Base-by-base conservation (phyloP, 768 basidiomycete genomes). In the Favolaschia claudopus region DNA sequence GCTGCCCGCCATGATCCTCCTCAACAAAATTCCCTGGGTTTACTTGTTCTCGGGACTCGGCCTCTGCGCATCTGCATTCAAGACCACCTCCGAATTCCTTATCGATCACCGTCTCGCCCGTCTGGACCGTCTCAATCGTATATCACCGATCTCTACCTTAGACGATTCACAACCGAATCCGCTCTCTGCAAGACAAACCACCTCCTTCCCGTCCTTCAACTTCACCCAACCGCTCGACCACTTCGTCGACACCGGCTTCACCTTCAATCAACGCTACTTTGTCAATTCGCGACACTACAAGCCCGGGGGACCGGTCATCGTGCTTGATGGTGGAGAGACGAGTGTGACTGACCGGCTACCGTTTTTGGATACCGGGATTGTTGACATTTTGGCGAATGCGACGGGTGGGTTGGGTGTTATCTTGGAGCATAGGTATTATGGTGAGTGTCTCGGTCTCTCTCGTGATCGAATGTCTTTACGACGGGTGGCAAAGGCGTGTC, bases 291-390 rank as follows among this genome's bases (percentile, higher is more conserved):
- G 91, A 32, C 87, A 93, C 72, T 98, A 96, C 72, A 77, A 83
- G 60, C 81, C 81, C 2, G 86, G 88, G 43, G 91, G 88, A 3
- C 96, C 96, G 1, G 93, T 98, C 29, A 89, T 93, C 66, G 85
- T 97, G 2, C 76, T 98, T 19, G 96, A 97, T 72, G 93, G 93
- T 2, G 96, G 96, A 20, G 96, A 98, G 76, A 96, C 93, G 4
- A 89, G 84, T 61, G 96, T 93, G 29, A 87, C 85, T 80, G 75
- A 79, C 51, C 76, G 84, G 45, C 62, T 85, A 36, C 78, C 79
- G 7, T 91, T 85, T 76, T 74, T 91, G 24, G 89, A 92, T 58
- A 89, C 85, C 1, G 92, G 95, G 2, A 96, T 97, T 62, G 85
- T 91, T 5, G 90, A 93, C 43, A 95, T 97, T 55, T 77, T 98